Base-by-base conservation (phyloP, 1,284 basidiomycete species). In the Vanrija pseudolonga region DNA sequence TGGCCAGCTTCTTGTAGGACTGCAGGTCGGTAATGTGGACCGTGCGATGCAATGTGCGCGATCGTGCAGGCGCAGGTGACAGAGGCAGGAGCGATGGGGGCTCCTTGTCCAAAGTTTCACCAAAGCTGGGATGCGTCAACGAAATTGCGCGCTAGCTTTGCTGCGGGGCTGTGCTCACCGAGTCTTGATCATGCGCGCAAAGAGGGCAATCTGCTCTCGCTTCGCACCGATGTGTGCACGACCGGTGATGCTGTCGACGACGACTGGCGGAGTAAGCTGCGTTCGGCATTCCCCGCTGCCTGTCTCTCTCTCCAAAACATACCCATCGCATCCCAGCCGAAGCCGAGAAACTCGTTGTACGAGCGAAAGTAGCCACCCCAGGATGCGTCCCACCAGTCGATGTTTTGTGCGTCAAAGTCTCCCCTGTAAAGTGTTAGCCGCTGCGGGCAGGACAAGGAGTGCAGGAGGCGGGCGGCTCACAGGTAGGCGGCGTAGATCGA, bases 401-500 rank as follows among this genome's bases (percentile, higher is more conserved):
- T 77, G 58, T 80, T 81, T 61, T 88, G 80, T 9, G 83, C 74
- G 67, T 91, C 88, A 67, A 91, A 91, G 66, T 88, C 81, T 2
- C 88, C 88, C 23, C 73, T 76, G 59, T 32, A 1, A 22, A 20
- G 12, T 23, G 45, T 45, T 12, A 45, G 44, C 22, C n/a, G 32
- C 40, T n/a, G 12, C 14, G 43, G 20, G 9, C 37, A n/a, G n/a
- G n/a, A 40, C 8, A 11, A 17, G 18, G 3, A 24, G 23, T 11
- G 23, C 17, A 11, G 23, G 39, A 11, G 26, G 3, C 18, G 22
- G n/a, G 19, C 6, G 9, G 45, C 74, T 66, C 50, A 75, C 75
- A 91, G 85, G 72, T 89, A 91, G 12, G 86, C 88, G 12, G 88
- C 85, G 69, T 90, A 91, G 17, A 90, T 83, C 42, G 89, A 90